Evolutionary conservation across 139 green algal genomes (phyloP).

Genomic region (Edaphochlamys debaryana): DNA sequence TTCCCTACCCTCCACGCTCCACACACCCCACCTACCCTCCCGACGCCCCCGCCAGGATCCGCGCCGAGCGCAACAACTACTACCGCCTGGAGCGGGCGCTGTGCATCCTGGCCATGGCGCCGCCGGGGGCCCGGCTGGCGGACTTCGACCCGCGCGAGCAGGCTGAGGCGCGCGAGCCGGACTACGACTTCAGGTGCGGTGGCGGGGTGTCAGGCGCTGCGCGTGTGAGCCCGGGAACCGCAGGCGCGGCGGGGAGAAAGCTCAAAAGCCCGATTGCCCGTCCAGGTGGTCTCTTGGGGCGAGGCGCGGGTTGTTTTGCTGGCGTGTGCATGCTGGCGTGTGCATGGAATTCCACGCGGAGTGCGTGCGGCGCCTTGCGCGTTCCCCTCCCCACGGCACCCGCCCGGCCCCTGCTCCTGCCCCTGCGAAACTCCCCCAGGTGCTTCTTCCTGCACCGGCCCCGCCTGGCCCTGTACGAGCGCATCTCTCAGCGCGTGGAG

Average conservation of each 20-base stretch:
- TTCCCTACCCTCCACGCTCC: no score
- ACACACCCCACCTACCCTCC: no score
- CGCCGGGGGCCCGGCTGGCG: slow-evolving; percentile 56
- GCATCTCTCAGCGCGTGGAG: slow-evolving; percentile 81
- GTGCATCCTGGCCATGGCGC: slow-evolving; percentile 72
- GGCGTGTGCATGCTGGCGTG: no score
- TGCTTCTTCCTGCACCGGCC: slow-evolving; percentile 88
- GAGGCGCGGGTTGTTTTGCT: no score
- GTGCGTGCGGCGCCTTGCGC: no score
- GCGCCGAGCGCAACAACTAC: slow-evolving; percentile 86
- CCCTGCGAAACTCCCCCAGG: no score
- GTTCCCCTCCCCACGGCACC: not conserved
- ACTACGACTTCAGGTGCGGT: slow-evolving; percentile 72
- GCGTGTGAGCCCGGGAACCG: no score
- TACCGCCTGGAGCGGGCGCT: slow-evolving; percentile 88
- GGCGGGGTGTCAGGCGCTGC: not conserved
- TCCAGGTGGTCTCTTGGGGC: no score
- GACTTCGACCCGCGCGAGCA: slow-evolving; percentile 22
- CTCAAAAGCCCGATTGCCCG: no score
- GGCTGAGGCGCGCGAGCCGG: slow-evolving; percentile 25
- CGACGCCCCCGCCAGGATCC: slow-evolving; percentile 67
- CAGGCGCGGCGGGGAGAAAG: no score
- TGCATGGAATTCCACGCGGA: no score
- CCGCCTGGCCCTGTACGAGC: slow-evolving; percentile 76
- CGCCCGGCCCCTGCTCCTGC: no score